phyloP scores from a whole-genome alignment of 257 asterid genomes.

The Penstemon eatonii region DNA sequence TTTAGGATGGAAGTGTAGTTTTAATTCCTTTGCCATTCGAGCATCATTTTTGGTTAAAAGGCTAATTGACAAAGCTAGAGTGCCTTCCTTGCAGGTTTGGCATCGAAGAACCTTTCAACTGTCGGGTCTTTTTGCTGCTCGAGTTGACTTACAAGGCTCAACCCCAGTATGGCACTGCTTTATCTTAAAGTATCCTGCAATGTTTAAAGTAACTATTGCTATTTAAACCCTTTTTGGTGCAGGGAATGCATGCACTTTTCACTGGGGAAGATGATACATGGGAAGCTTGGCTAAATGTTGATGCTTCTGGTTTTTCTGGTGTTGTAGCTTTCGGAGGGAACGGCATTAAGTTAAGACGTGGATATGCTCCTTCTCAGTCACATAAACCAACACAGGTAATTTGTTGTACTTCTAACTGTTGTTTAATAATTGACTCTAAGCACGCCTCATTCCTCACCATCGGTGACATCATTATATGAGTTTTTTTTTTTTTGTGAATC shows the following conservation, averaged over 20 bases:
- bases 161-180: slow-evolving; percentile 54
- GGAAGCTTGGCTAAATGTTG: slow-evolving; percentile 91
- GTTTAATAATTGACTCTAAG: slow-evolving; percentile 10
- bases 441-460: not conserved
- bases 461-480: slow-evolving; percentile 10
- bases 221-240: slow-evolving; percentile 23
- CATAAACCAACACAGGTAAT: slow-evolving; percentile 88
- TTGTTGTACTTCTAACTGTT: slow-evolving; percentile 16
- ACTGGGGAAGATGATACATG: slow-evolving; percentile 97
- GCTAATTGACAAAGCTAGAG: slow-evolving; percentile 25
- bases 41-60: slow-evolving; percentile 13
- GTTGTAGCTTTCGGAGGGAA: slow-evolving; percentile 51
- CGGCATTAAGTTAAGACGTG: slow-evolving; percentile 81
- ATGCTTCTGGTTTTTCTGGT: slow-evolving; percentile 71
- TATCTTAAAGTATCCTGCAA: slow-evolving; percentile 15
- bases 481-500: slow-evolving; percentile 22
- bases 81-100: slow-evolving; percentile 70
- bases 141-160: slow-evolving; percentile 96
- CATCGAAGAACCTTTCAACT: slow-evolving; percentile 94
- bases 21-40: slow-evolving; percentile 5
- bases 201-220: slow-evolving; percentile 14
- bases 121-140: slow-evolving; percentile 97
- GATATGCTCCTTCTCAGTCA: slow-evolving; percentile 81
- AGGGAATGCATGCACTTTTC: slow-evolving; percentile 63
- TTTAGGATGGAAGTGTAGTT: not conserved